A percentile compares a stretch with the other conserved stretches of the same genome.
Conservation (phyloP, 441 rosid species). For the Gossypium gossypioides region DNA sequence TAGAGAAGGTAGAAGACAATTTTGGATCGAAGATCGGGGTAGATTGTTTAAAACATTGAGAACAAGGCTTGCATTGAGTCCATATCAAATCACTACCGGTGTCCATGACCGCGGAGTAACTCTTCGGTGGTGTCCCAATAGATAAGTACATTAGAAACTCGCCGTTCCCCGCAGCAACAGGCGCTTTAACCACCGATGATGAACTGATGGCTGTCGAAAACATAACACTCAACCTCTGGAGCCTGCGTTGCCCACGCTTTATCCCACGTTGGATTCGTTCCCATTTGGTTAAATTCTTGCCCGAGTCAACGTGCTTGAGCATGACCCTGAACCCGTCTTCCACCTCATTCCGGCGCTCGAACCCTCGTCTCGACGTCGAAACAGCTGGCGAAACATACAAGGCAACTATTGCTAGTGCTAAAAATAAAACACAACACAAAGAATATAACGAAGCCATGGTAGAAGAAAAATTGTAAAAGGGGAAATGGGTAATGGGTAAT, state of each 20-base stretch:
- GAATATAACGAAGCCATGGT: constrained; percentile 20
- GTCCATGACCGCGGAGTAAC: constrained; percentile 63
- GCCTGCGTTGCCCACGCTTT: constrained; percentile 49
- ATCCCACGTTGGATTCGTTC: constrained; percentile 60
- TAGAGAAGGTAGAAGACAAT: constrained; percentile 51
- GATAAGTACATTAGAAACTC: constrained; percentile 75
- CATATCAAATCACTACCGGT: constrained; percentile 90
- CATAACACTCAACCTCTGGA: constrained; percentile 44
- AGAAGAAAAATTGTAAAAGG: neutral
- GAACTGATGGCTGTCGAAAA: constrained; percentile 28
- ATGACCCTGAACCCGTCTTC: constrained; percentile 42
- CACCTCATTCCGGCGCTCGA: neutral
- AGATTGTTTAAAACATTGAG: constrained; percentile 59
- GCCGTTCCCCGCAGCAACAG: constrained; percentile 58
- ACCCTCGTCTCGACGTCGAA: constrained; percentile 33
- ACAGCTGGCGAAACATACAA: constrained; percentile 12
- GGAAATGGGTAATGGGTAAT: neutral
- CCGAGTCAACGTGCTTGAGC: constrained; percentile 60
- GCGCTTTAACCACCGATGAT: constrained; percentile 27
- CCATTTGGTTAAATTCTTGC: constrained; percentile 65
- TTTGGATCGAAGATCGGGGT: constrained; percentile 68
- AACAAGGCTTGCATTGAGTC: constrained; percentile 93
- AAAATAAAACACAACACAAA: neutral
- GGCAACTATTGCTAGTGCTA: constrained; percentile 2
- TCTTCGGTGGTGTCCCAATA: constrained; percentile 58